Evolutionary conservation across 257 asterid species (phyloP), one percentile per base, ranked within the genome.

Genomic region (Solanum clarkiae): DNA sequence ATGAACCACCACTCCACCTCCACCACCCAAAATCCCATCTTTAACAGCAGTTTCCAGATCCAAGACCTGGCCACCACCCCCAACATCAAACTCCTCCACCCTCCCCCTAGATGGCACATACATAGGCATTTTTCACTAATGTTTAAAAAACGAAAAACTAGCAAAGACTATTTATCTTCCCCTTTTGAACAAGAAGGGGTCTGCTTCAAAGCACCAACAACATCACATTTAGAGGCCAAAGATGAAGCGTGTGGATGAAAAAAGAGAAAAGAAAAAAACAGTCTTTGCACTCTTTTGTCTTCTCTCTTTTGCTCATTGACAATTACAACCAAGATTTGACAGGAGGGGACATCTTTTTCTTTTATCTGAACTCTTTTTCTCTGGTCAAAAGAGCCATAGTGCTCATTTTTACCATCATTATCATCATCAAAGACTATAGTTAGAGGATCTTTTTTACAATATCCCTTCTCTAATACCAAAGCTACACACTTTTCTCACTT

Each of bases 1-100:
- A 40, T 75, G 88, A 51, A 87, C 88, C 65, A 84, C 91, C 84
- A 55, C 86, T 20, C 89, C 89, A 80, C 86, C 92, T 3, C 90
- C 92, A 62, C 92, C 94, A 16, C 93, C 92, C 88, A 92, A 89
- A 86, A 92, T 89, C 89, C 94, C 94, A 91, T 91, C 92, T 87
- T 92, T 92, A 3, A 89, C 94, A 4, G 92, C 93, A 11, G 94
- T 92, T 83, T 92, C 93, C 70, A 92, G 94, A 91, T 92, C 93
- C 89, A 92, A 86, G n/a, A 91, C 89, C 70, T 88, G 89, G 77
- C 92, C 94, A 62, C 92, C 89, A 10, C 86, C 90, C 49, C 92
- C 92, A 54, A 88, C 92, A 18, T 87, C 90, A 82, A 86, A 59
- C 42, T 90, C 93, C 22, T 84, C 91, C 81, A 86, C 87, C 81